Conservation (phyloP, 2,329 filamentous ascomycete species). For the Didymella glomerata region DNA sequence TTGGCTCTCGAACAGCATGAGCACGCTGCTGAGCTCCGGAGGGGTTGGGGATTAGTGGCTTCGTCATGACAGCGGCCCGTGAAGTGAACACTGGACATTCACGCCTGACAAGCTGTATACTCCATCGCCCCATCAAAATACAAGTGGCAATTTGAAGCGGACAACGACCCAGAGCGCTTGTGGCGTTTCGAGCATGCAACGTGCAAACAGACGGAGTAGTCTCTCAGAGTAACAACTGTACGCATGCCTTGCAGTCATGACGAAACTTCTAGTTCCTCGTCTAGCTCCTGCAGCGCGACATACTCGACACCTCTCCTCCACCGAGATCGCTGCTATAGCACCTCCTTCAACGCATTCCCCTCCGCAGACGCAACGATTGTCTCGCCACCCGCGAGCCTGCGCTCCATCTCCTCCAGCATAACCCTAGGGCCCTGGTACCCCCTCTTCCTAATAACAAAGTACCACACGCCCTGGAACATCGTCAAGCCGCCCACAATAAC, state of each 20-base stretch:
- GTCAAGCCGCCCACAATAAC: slow-evolving; percentile 63
- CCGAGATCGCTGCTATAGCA: slow-evolving; percentile 4
- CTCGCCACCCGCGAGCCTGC: slow-evolving; percentile 25
- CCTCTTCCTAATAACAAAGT: slow-evolving; percentile 47
- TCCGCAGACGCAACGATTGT: slow-evolving; percentile 6
- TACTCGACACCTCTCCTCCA: not conserved
- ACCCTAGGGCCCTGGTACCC: slow-evolving; percentile 53
- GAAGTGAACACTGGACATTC: no score
- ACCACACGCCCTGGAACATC: slow-evolving; percentile 59
- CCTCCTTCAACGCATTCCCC: slow-evolving; percentile 7
- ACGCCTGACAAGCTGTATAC: no score
- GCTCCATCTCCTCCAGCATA: slow-evolving; percentile 34
- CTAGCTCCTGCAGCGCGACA: not conserved
- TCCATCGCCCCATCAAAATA: no score
- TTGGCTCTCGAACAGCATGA: no score
- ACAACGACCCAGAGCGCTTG: no score
- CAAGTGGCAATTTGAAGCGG: no score
- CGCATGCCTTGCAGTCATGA: not conserved
- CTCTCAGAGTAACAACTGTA: no score
- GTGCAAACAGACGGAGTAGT: no score
- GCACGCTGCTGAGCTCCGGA: no score
- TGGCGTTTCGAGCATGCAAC: no score
- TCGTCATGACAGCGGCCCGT: no score
- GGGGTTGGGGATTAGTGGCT: no score
- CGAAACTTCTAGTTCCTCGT: not conserved